Evolutionary conservation across 352 stramenopile species (phyloP), one percentile per base, ranked within the genome.

Genomic region (Phytopythium oedochilum): DNA sequence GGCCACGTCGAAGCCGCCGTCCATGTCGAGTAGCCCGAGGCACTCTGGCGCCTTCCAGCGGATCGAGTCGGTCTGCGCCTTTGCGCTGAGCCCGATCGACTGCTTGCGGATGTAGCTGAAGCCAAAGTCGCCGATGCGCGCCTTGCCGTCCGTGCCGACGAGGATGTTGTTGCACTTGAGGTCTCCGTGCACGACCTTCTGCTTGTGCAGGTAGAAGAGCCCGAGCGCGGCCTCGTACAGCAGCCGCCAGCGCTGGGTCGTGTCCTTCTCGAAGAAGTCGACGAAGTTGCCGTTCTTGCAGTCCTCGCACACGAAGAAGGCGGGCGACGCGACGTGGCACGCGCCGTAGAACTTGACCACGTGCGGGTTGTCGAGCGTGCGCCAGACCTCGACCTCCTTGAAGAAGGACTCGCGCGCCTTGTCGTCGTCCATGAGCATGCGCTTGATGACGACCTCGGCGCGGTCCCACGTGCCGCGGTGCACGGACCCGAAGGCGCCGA

Each of bases 111-210:
- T 74, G 54, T 68, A 78, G 12, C 50, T 65, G 36, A 72, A 77
- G 9, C 69, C 66, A 22, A 82, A 82, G 63, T 82, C 72, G 46
- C 63, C 68, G 52, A 82, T 64, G 55, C 72, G 72, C 26, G 68
- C 66, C 32, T 59, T 69, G 25, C 57, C 50, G 40, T 76, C 51
- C 10, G 66, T 51, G n/a, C 80, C 84, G 9, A 96, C 66, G 5
- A 97, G 70, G 22, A 97, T 60, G 61, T 97, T 97, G 50, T 73
- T 87, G 46, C 82, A 88, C 54, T 96, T 96, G 20, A 96, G 69
- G 52, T 97, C 86, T 14, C 88, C 81, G 48, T 97, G 88, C 12
- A 97, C 71, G 12, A 89, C 67, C 40, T 75, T 71, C 32, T 75
- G 47, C 34, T 54, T 39, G 61, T 94, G 80, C 20, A 94, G 48